phyloP scores from a whole-genome alignment of 805 yeast genomes.

The Yarrowia porcina region DNA sequence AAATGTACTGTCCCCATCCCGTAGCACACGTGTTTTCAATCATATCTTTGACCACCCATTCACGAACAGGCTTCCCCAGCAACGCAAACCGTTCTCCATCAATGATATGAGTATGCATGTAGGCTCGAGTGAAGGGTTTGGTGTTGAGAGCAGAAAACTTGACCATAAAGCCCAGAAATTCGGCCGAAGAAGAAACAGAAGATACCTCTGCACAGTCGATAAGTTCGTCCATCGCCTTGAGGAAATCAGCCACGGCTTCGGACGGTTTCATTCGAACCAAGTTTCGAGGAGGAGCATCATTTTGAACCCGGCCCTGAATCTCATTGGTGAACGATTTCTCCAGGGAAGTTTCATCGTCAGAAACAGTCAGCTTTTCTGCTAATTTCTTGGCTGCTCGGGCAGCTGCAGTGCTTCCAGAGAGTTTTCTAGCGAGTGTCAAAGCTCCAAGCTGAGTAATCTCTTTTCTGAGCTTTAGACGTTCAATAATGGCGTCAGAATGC shows the following conservation, averaged over 20 bases:
- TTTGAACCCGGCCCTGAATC: conserved; percentile 34
- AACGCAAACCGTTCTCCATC: conserved; percentile 13
- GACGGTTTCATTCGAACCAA: conserved; percentile 27
- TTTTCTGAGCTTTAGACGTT: not conserved
- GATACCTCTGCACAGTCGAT: conserved; percentile 27
- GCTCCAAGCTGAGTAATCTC: not conserved
- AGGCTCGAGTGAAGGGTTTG: conserved; percentile 34
- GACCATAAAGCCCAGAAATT: conserved; percentile 36
- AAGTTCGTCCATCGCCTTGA: conserved; percentile 29
- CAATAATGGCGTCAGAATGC: not conserved
- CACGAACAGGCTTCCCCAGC: conserved; percentile 26
- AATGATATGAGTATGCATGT: conserved; percentile 29
- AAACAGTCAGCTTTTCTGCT: not conserved
- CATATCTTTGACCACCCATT: conserved; percentile 43
- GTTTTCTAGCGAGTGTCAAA: not conserved
- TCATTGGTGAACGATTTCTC: conserved; percentile 28
- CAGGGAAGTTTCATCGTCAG: not conserved
- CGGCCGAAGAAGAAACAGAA: conserved; percentile 33
- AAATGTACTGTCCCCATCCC: conserved; percentile 38
- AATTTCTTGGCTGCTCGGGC: conserved; percentile 8
- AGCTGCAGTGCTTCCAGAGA: not conserved
- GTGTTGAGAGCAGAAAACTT: conserved; percentile 33
- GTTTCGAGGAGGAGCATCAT: conserved; percentile 33
- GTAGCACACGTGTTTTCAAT: conserved; percentile 43
- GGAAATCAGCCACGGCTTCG: conserved; percentile 32